phyloP scores from a whole-genome alignment of 805 yeast genomes.

The Tetrapisispora phaffii region DNA sequence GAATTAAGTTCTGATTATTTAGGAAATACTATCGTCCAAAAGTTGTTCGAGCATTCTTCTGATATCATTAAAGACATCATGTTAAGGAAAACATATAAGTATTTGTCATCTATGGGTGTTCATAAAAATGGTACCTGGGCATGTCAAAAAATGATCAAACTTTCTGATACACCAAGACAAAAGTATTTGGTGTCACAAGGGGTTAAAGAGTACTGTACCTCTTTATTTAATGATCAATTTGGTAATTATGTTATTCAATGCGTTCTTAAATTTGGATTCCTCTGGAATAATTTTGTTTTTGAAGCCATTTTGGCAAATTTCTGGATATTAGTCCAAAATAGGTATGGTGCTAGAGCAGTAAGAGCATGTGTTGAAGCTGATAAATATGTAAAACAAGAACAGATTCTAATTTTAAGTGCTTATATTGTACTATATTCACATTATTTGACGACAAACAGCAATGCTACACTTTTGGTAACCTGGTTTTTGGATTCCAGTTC shows the following conservation, averaged over 20 bases:
- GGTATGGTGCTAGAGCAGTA: constrained; percentile 93
- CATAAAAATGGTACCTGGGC: constrained; percentile 99
- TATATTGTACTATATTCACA: constrained; percentile 71
- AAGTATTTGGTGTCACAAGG: constrained; percentile 57
- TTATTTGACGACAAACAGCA: constrained; percentile 69
- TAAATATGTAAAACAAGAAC: constrained; percentile 50
- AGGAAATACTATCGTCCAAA: constrained; percentile 94
- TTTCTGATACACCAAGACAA: constrained; percentile 53
- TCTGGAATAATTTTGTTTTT: constrained; percentile 81
- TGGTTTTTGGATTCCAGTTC: constrained; percentile 89
- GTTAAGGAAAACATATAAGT: constrained; percentile 69
- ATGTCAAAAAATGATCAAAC: constrained; percentile 85
- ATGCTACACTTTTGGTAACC: constrained; percentile 81
- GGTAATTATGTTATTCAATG: constrained; percentile 96
- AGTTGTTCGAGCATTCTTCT: constrained; percentile 64
- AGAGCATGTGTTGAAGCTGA: constrained; percentile 85
- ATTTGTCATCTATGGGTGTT: constrained; percentile 80
- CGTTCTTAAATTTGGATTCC: constrained; percentile 79
- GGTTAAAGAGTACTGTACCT: constrained; percentile 71
- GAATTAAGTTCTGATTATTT: constrained; percentile 85
- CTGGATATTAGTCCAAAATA: constrained; percentile 69
- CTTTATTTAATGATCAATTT: constrained; percentile 86
- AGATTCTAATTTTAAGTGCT: constrained; percentile 61
- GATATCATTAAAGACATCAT: constrained; percentile 67
- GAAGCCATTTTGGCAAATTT: constrained; percentile 73